Base-by-base conservation (phyloP, 208 protist species). In the Crithidia thermophila region DNA sequence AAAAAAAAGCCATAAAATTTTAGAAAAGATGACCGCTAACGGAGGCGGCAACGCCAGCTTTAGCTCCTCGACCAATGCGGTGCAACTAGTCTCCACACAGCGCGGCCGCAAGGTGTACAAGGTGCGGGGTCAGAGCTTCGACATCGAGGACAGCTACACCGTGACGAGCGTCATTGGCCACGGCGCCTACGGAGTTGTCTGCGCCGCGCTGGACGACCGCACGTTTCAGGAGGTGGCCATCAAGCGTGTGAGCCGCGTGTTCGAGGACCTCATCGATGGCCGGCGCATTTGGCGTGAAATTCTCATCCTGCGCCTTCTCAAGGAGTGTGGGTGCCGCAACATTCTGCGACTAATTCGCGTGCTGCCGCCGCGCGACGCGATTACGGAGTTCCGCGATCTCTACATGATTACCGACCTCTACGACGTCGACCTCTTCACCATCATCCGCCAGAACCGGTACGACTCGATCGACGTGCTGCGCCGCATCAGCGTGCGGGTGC, bases 221-320 rank as follows among this genome's bases (percentile, higher is more conserved):
- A 89, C 77, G 1, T 84, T 93, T 14, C 56, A 85, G 43, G 84
- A 97, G 13, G 97, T 99, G 0, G 98, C 98, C 14, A 99, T 99
- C 49, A 99, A 99, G 71, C 99, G 98, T 46, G 97, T 99, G 42
- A 77, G 60, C 31, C 89, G 95, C 56, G 85, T 98, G 28, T 99
- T 99, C 75, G 87, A 97, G 25, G 91, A 99, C 58, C 45, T 98
- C 1, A 94, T 97, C 33, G 98, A 99, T 62, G 90, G 93, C 21
- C 97, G 98, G 46, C 91, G 98, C 37, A 99, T 98, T 23, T 89
- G 98, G 68, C 90, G 99, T n/a, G 98, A 99, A 69, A 91, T 99
- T 39, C 63, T 94, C 37, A 79, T 99, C 20, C 71, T 99, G 53
- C 72, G 91, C 30, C 75, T 98, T 33, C 87, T 99, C 21, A 78